phyloP scores from a whole-genome alignment of 805 yeast species.

The Kodamaea nitidulidarum region DNA sequence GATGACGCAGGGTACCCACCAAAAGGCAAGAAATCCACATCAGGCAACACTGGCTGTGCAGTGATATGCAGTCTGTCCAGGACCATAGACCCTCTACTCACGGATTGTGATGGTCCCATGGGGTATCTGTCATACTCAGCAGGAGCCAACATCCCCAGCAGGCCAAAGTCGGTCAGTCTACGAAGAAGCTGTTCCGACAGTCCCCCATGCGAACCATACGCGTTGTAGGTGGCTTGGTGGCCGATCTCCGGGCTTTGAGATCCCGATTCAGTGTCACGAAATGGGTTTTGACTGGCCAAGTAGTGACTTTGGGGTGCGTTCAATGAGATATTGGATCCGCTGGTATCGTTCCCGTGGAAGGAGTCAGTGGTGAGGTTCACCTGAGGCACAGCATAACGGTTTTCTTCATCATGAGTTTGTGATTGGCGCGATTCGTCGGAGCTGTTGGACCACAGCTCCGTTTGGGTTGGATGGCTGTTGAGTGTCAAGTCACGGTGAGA shows the following conservation, averaged over 20 bases:
- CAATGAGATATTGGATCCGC: background rate
- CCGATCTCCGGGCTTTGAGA: conserved; percentile 1
- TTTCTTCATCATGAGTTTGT: background rate
- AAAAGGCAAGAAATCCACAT: conserved; percentile 76
- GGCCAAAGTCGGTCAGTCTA: background rate
- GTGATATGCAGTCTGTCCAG: conserved; percentile 16
- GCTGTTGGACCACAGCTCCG: background rate
- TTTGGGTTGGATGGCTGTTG: conserved; percentile 16
- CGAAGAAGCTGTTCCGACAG: conserved; percentile 2
- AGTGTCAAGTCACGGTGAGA: conserved; percentile 31
- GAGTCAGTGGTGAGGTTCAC: background rate
- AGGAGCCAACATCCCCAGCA: conserved; percentile 10
- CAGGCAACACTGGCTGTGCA: conserved; percentile 37
- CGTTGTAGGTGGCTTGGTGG: background rate
- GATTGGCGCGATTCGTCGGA: background rate
- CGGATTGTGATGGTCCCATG: conserved; percentile 9
- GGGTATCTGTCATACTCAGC: conserved; percentile 18
- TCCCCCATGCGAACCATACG: background rate
- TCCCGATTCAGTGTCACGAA: background rate
- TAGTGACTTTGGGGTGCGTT: background rate
- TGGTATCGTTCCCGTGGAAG: background rate
- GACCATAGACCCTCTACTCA: conserved; percentile 11
- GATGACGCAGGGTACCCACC: conserved; percentile 95
- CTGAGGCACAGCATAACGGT: background rate
- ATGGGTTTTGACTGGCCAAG: background rate